Base-by-base conservation (phyloP, 345 rosid genomes). In the Gossypium bickii region DNA sequence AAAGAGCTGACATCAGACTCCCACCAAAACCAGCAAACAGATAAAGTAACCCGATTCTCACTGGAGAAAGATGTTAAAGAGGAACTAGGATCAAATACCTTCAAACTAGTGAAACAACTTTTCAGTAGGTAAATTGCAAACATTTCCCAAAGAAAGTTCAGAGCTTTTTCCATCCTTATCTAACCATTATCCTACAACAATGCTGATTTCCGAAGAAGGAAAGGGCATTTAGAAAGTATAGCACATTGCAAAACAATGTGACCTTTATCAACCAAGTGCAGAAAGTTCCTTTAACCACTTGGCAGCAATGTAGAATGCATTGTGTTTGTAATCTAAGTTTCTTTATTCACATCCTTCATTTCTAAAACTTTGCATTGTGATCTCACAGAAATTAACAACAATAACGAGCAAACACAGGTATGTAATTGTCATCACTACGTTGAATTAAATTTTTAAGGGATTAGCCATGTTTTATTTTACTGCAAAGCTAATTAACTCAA, bases 21-120 rank as follows among this genome's bases (percentile, higher is more conserved):
- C 98, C 98, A 72, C 97, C 98, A 74, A 92, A 84, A 80, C 98
- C 98, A 70, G 98, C 83, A 2, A 91, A 67, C 47, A 92, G 74
- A 76, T 94, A 94, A 49, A 92, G 85, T 71, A 87, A 16, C 70
- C 98, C 99, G 59, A 95, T 87, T 78, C 93, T 89, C 44, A 87
- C 99, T 93, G 63, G 38, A 24, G 15, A 83, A 47, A 48, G 44
- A 78, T 20, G 27, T 10, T 11, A 69, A n/a, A 68, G 5, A 13
- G 18, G 0, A 55, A 25, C 61, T 47, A 74, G 63, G 68, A 61
- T 41, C 45, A 41, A 24, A 22, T 58, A 27, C 20, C 20, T 27
- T 68, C 48, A 27, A 27, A 51, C 45, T 17, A 69, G 24, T 16
- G 29, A 68, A 22, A 34, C 18, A 71, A 29, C 6, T 17, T 58